Base-by-base conservation (phyloP, 371 early-diverging fungal genomes). In the Mucor plumbeus region DNA sequence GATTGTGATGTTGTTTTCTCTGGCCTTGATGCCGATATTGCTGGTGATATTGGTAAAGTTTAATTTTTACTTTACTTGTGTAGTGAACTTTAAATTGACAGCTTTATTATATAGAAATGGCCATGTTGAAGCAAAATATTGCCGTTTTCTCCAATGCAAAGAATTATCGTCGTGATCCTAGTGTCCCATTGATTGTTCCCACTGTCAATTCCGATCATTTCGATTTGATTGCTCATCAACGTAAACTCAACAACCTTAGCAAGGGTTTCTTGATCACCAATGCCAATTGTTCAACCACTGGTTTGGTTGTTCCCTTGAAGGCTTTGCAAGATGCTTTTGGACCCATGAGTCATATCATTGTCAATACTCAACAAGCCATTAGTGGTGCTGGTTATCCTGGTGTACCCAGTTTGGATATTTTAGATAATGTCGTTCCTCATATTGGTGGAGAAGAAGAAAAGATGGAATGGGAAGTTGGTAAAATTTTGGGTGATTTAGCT, bases 311-410 rank as follows among this genome's bases (percentile, higher is more conserved):
- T 31, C 91, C 94, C 0, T 82, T 97, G 58, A 95, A 95, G 84
- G 93, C 98, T 5, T 82, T 97, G 33, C 90, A 93, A 77, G 94
- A 95, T 71, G 88, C 88, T 26, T 96, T 94, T 79, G 96, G 97
- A 4, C 92, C 93, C 34, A 63, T 97, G 53, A 75, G 78, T 40
- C 86, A 87, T 54, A 88, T 95, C 44, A 78, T 91, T 15, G 97
- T 98, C 48, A 86, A 88, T 38, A 97, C 98, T 31, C 88, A 97
- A 85, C 99, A 98, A 84, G 98, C 99, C 39, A 91, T 97, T 70
- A 95, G 95, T 5, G 94, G 99, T 50, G 97, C 98, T 5, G 98
- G 99, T 26, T 97, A 97, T 81, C 98, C 99, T 1, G 99, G 99
- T 64, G 94, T 98, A 0, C 84, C 94, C 7, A 92, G 94, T 39